Evolutionary conservation across 257 asterid genomes (phyloP).

Genomic region (Craterostigma plantagineum): DNA sequence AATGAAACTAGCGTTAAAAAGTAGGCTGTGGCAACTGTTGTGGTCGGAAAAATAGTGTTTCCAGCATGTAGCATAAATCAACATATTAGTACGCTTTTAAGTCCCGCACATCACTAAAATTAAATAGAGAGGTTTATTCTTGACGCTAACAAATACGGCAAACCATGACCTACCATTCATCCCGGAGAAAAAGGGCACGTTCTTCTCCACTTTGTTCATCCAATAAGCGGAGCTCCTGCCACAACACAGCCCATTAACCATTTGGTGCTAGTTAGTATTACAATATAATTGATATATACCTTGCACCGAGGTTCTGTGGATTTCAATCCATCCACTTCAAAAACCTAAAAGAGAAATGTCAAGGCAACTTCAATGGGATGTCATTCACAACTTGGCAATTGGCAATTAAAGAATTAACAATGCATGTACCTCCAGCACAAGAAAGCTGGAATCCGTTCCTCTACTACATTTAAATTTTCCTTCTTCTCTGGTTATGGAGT

Average conservation of each 20-base stretch:
- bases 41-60: conserved; percentile 40
- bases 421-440: conserved; percentile 66
- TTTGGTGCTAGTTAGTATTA: conserved; percentile 4
- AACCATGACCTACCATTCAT: conserved; percentile 42
- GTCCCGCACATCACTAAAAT: too few relatives aligned
- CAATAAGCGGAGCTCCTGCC: conserved; percentile 61
- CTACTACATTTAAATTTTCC: conserved; percentile 16
- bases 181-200: conserved; percentile 57
- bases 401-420: background rate
- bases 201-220: conserved; percentile 84
- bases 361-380: conserved; percentile 6
- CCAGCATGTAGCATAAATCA: too few relatives aligned
- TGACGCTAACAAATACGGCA: too few relatives aligned
- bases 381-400: conserved; percentile 8
- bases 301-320: conserved; percentile 38
- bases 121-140: too few relatives aligned
- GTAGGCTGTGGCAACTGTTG: conserved; percentile 34
- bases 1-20: conserved; percentile 3
- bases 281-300: conserved; percentile 30
- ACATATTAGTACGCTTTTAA: background rate
- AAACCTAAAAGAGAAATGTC: conserved; percentile 27
- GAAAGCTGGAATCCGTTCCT: conserved; percentile 28
- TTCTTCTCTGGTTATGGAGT: conserved; percentile 9
- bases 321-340: conserved; percentile 24
- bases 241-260: conserved; percentile 10